A percentile compares a stretch with the other conserved stretches of the same genome.
phyloP scores from a whole-genome alignment of 495 filamentous ascomycete genomes.

The Venustampulla echinocandica region DNA sequence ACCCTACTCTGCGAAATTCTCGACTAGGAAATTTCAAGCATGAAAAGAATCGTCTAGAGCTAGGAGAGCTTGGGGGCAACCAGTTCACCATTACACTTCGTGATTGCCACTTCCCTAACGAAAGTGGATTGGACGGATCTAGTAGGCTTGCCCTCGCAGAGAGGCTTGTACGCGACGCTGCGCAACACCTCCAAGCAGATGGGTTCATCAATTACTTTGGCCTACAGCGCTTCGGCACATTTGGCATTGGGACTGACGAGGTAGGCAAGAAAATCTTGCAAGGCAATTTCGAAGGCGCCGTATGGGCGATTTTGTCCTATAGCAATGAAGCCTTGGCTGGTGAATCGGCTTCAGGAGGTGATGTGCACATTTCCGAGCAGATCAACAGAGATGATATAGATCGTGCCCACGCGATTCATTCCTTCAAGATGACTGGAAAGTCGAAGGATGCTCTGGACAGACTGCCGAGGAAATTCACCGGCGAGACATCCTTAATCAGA shows the following conservation, averaged over 20 bases:
- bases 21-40: constrained; percentile 74
- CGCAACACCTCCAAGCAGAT: constrained; percentile 45
- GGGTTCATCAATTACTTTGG: constrained; percentile 98
- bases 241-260: constrained; percentile 68
- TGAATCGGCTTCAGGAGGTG: constrained; percentile 28
- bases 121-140: constrained; percentile 28
- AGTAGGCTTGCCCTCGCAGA: constrained; percentile 32
- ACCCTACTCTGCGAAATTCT: constrained; percentile 49
- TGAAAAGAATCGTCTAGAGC: constrained; percentile 54
- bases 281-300: constrained; percentile 68
- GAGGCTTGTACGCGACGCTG: constrained; percentile 45
- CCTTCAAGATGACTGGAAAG: constrained; percentile 53
- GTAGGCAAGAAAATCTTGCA: constrained; percentile 77
- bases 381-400: constrained; percentile 62
- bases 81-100: constrained; percentile 86
- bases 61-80: constrained; percentile 81
- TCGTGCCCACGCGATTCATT: constrained; percentile 65
- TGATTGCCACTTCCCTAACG: constrained; percentile 58
- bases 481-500: constrained; percentile 68
- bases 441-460: constrained; percentile 48
- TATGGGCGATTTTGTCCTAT: constrained; percentile 63
- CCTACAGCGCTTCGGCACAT: constrained; percentile 87
- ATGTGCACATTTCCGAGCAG: constrained; percentile 24
- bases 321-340: constrained; percentile 43
- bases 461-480: constrained; percentile 74